These are phyloP conservation scores for Tylopilus sp. DNA, from an alignment of 768 basidiomycete species.

Conservation along the genomic window DNA sequence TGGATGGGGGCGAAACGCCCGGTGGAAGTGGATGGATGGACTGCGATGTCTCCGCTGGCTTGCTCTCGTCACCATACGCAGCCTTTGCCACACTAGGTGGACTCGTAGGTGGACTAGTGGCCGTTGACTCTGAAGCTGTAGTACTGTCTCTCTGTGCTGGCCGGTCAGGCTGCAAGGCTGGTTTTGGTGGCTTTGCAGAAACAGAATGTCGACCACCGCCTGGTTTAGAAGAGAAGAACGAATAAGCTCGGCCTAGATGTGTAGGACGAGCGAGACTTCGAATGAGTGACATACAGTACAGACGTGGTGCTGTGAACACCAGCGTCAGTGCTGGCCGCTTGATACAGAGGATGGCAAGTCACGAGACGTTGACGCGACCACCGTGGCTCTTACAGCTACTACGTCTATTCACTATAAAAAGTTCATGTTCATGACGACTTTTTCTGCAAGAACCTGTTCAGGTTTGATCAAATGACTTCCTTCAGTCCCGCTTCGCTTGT, in stretches of 20 bases:
- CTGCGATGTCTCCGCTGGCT: conserved; percentile 22
- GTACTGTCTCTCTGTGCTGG: conserved; percentile 41
- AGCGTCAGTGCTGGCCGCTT: too few species aligned
- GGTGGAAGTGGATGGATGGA: conserved; percentile 9
- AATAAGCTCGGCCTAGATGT: conserved; percentile 59
- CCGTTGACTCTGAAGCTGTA: conserved; percentile 32
- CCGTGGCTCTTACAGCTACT: too few species aligned
- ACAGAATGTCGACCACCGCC: conserved; percentile 75
- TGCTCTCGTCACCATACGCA: conserved; percentile 27
- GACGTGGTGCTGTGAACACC: neutral
- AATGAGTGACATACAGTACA: conserved; percentile 46
- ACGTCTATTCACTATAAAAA: too few species aligned
- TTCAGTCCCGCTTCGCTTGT: neutral
- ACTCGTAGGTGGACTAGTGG: conserved; percentile 14
- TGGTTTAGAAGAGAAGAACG: conserved; percentile 74
- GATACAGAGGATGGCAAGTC: too few species aligned
- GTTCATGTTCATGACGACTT: too few species aligned
- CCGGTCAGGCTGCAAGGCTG: conserved; percentile 35
- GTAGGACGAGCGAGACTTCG: conserved; percentile 46
- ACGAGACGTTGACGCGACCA: too few species aligned
- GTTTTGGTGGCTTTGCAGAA: conserved; percentile 62
- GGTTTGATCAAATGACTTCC: conserved; percentile 14
- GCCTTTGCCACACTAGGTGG: conserved; percentile 12
- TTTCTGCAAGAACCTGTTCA: neutral
- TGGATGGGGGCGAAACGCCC: conserved; percentile 15